These are phyloP conservation scores for Neurospora sp. DNA, from an alignment of 2,329 filamentous ascomycete species.

Conservation along the genomic window DNA sequence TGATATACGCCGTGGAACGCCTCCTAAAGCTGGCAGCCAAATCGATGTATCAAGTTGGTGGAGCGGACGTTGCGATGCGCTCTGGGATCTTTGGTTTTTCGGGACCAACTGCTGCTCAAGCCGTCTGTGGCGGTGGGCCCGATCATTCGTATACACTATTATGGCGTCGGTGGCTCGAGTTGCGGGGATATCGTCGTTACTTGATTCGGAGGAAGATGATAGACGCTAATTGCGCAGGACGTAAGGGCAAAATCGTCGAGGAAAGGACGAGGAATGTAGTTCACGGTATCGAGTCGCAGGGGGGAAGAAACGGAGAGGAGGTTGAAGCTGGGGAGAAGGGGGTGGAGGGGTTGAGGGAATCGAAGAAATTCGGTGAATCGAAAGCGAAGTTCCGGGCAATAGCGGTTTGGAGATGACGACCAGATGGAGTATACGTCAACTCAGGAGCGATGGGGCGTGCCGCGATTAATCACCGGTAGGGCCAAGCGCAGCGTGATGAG, in stretches of 20 bases:
- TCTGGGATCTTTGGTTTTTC: background rate
- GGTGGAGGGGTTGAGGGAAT: background rate
- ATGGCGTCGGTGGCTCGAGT: background rate
- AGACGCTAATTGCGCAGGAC: background rate
- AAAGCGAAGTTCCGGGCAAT: background rate
- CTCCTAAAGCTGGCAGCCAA: background rate
- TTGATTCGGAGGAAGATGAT: background rate
- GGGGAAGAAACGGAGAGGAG: background rate
- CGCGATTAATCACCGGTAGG: background rate
- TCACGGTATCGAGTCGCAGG: background rate
- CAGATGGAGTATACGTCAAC: background rate
- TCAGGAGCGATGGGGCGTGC: background rate
- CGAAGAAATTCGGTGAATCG: background rate
- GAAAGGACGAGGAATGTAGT: background rate
- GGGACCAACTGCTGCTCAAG: slow-evolving; percentile 4
- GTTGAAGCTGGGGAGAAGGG: background rate
- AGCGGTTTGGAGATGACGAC: background rate
- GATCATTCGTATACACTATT: slow-evolving; percentile 7
- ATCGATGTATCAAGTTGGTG: background rate
- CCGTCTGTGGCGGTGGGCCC: slow-evolving; percentile 7
- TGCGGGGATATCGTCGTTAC: background rate
- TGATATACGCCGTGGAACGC: background rate
- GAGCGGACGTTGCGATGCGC: background rate
- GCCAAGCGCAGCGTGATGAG: background rate
- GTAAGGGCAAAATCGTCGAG: background rate